Evolutionary conservation across 495 filamentous ascomycete genomes (phyloP), one percentile per base, ranked within the genome.

Genomic region (Eremomyces bilateralis): DNA sequence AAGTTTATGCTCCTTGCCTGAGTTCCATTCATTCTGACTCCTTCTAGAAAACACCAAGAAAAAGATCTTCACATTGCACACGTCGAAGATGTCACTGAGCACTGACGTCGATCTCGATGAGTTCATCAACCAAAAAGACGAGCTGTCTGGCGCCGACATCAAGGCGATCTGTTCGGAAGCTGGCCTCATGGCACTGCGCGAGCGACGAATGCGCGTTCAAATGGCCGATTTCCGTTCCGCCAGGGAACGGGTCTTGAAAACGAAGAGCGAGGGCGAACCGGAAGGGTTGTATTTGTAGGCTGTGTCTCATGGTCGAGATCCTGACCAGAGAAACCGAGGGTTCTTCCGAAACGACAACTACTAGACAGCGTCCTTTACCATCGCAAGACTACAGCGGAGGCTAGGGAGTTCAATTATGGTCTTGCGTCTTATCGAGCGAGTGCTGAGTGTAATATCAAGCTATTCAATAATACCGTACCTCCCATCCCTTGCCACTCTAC

Each of bases 11-110:
- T 1, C 21, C 10, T 35, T 39, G n/a, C 13, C 15, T 6, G 15
- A 5, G 3, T n/a, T 4, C 13, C 17, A 13, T n/a, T n/a, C 21
- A 28, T 31, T 57, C 64, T 54, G 67, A 42, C 28, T 8, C 42
- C 29, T 20, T 30, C 28, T 42, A 78, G 73, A 95, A 67, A 83
- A 82, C 56, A 99, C 88, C 35, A 99, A 99, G 67, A 81, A 83
- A 63, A 99, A 97, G 73, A 99, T 99, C 51, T 99, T 99, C 60
- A 80, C 75, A 17, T 72, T 99, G n/a, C 88, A 99, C 59, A 99
- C 88, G 13, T 84, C 78, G 47, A 99, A 99, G 69, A 99, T 99
- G 88, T 90, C 78, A 11, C 68, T 95, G 29, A 79, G 76, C 49
- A 71, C 78, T 43, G 88, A 99, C 46, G 88, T 99, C 31, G 88